Conservation (phyloP, 495 filamentous ascomycete species). For the Xylaria cubensis region DNA sequence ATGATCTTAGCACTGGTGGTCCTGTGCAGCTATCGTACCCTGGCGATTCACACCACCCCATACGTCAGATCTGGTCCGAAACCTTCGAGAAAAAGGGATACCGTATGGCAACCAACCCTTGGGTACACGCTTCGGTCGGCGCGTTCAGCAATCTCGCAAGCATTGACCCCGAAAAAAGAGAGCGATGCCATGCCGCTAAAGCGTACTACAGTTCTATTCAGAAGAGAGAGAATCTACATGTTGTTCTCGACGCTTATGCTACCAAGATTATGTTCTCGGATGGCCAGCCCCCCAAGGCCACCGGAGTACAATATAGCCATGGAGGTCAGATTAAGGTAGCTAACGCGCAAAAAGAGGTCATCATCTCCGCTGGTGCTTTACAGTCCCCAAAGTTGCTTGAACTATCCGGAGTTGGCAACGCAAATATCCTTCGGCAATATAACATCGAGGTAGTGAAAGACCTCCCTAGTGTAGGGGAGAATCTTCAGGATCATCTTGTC, state of each 20-base stretch:
- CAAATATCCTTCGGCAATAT: slow-evolving; percentile 47
- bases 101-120: slow-evolving; percentile 40
- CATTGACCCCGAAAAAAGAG: slow-evolving; percentile 50
- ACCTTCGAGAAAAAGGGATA: slow-evolving; percentile 43
- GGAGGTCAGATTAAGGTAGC: slow-evolving; percentile 40
- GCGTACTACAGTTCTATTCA: slow-evolving; percentile 46
- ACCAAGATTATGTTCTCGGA: slow-evolving; percentile 47
- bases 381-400: slow-evolving; percentile 65
- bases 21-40: slow-evolving; percentile 50
- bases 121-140: slow-evolving; percentile 47
- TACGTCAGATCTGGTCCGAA: slow-evolving; percentile 43
- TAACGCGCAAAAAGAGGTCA: slow-evolving; percentile 57
- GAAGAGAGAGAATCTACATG: slow-evolving; percentile 50
- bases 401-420: slow-evolving; percentile 60
- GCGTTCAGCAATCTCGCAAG: slow-evolving; percentile 50
- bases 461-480: slow-evolving; percentile 61
- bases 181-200: slow-evolving; percentile 45
- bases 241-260: slow-evolving; percentile 53
- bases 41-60: slow-evolving; percentile 35
- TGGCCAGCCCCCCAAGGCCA: slow-evolving; percentile 35
- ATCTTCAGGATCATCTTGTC: slow-evolving; percentile 61
- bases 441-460: slow-evolving; percentile 54
- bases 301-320: slow-evolving; percentile 41
- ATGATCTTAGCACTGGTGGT: slow-evolving; percentile 39
- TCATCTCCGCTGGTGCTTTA: slow-evolving; percentile 60